Conservation (phyloP, 352 stramenopile genomes). For the Aphanomyces astaci region DNA sequence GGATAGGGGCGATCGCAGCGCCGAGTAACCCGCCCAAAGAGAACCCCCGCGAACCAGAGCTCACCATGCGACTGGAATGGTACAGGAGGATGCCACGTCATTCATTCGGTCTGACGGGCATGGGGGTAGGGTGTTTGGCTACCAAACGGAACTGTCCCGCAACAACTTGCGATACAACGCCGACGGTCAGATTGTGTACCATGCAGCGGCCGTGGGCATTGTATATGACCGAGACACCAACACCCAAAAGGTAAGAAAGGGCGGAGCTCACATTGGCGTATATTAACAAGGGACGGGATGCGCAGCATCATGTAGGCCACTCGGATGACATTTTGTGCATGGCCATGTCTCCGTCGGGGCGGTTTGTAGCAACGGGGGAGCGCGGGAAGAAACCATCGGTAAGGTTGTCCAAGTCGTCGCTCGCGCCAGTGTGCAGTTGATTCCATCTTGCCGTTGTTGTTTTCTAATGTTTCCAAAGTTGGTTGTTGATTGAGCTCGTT, state of each 20-base stretch:
- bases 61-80: constrained; percentile 68
- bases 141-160: constrained; percentile 58
- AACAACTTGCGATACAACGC: constrained; percentile 78
- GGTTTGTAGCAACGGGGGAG: constrained; percentile 83
- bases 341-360: constrained; percentile 44
- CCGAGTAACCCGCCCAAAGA: constrained; percentile 59
- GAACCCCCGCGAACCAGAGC: constrained; percentile 52
- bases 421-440: too few species aligned
- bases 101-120: background rate
- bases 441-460: too few species aligned
- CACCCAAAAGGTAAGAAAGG: constrained; percentile 41
- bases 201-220: constrained; percentile 79
- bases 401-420: background rate
- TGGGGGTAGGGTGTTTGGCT: constrained; percentile 50
- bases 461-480: too few species aligned
- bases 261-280: background rate
- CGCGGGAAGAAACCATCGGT: constrained; percentile 53
- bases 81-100: background rate
- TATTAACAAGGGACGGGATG: background rate
- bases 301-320: constrained; percentile 58
- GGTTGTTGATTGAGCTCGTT: too few species aligned
- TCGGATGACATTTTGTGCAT: constrained; percentile 86
- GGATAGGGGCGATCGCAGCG: constrained; percentile 69
- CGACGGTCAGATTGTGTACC: constrained; percentile 75
- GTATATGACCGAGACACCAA: constrained; percentile 65